phyloP scores from a whole-genome alignment of 352 stramenopile genomes.

The Globisporangium irregulare region DNA sequence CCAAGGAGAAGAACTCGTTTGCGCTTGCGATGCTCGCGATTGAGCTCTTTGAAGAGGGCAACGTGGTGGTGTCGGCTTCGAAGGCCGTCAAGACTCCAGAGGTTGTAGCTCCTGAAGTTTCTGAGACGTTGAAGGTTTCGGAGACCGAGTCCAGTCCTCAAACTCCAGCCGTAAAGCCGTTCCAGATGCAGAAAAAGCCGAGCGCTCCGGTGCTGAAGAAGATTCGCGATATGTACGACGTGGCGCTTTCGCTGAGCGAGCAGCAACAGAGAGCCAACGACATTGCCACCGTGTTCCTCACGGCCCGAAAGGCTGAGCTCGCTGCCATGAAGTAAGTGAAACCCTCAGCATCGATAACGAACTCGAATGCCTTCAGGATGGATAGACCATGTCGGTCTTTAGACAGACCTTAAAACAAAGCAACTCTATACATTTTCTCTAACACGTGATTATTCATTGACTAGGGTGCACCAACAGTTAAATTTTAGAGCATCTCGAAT shows the following conservation, averaged over 20 bases:
- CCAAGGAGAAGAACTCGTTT: constrained; percentile 15
- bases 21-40: constrained; percentile 23
- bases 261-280: neutral
- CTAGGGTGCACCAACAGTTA: neutral
- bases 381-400: neutral
- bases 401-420: neutral
- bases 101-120: neutral
- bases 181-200: constrained; percentile 17
- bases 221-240: constrained; percentile 24
- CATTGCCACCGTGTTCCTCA: neutral
- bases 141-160: constrained; percentile 1
- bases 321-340: neutral
- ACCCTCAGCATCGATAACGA: neutral
- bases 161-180: neutral
- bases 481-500: neutral
- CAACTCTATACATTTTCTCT: neutral
- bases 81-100: neutral
- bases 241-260: constrained; percentile 22
- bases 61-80: neutral
- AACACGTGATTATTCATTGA: neutral
- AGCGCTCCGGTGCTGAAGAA: constrained; percentile 18
- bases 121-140: neutral
- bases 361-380: too few species aligned
- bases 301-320: neutral
- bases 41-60: constrained; percentile 23